A percentile compares a stretch with the other conserved stretches of the same genome.
phyloP scores from a whole-genome alignment of 2,329 filamentous ascomycete species.

The Cladorrhinum sp. region DNA sequence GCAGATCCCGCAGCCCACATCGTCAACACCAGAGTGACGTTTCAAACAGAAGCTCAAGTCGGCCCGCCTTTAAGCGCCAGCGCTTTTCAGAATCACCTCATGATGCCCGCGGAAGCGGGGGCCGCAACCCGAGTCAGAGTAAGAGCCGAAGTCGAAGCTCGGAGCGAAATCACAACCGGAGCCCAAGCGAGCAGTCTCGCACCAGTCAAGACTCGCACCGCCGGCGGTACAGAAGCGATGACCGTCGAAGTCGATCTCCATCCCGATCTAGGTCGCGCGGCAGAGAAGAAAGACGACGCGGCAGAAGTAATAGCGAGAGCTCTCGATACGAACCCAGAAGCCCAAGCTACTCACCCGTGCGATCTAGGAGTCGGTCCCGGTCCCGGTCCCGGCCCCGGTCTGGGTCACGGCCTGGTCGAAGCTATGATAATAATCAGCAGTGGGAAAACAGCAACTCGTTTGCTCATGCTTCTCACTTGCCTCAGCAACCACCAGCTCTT shows the following conservation, averaged over 20 bases:
- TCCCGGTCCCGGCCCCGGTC: too few species aligned
- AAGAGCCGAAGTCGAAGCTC: not conserved
- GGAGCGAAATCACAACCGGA: conserved; percentile 25
- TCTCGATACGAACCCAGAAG: conserved; percentile 26
- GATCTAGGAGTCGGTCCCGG: conserved; percentile 24
- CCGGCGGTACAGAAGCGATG: conserved; percentile 24
- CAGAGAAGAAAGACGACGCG: conserved; percentile 23
- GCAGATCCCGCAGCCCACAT: conserved; percentile 28
- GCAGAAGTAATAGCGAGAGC: conserved; percentile 6
- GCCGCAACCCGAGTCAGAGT: conserved; percentile 32
- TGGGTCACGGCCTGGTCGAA: conserved; percentile 19
- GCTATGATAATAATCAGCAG: conserved; percentile 10
- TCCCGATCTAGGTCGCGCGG: conserved; percentile 23
- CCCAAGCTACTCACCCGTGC: conserved; percentile 10
- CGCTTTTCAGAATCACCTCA: conserved; percentile 37
- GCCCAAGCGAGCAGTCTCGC: conserved; percentile 1
- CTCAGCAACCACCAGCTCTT: conserved; percentile 3
- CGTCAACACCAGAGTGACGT: conserved; percentile 32
- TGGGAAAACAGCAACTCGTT: conserved; percentile 5
- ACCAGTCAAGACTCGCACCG: conserved; percentile 20
- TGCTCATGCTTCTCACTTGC: conserved; percentile 3
- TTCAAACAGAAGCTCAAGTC: conserved; percentile 35
- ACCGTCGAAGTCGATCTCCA: conserved; percentile 25
- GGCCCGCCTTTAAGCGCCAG: conserved; percentile 40
- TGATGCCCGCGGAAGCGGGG: conserved; percentile 21